A percentile compares a stretch with the other conserved stretches of the same genome.
Conservation (phyloP, 768 basidiomycete species). For the Boletus rufocinnamomeus region DNA sequence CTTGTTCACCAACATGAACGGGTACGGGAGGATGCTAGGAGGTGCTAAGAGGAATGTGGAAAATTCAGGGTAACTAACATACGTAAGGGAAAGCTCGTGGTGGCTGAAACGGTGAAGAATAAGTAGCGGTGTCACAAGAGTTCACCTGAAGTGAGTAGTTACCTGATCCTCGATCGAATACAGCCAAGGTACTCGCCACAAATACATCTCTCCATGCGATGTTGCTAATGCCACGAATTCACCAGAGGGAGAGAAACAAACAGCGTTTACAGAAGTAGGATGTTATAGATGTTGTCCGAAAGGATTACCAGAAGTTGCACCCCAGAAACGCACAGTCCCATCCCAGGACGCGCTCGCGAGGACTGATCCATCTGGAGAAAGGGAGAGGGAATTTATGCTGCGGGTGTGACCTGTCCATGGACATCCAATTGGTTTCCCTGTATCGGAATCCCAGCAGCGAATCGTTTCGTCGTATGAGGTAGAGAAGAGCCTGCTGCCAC, state of each 20-base stretch:
- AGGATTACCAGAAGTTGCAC: background rate
- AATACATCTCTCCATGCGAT: background rate
- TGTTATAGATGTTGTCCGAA: constrained; percentile 8
- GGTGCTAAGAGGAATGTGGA: no score
- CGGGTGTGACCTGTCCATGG: constrained; percentile 11
- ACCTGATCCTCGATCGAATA: background rate
- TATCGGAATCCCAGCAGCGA: constrained; percentile 9
- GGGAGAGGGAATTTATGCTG: no score
- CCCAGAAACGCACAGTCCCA: constrained; percentile 11
- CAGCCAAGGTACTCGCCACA: background rate
- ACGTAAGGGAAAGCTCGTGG: no score
- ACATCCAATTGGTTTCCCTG: background rate
- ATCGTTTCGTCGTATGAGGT: background rate
- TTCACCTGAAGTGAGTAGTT: no score
- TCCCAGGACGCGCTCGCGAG: constrained; percentile 10
- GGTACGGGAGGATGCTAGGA: no score
- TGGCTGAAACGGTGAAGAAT: no score
- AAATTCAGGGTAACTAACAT: no score
- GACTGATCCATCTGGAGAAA: background rate
- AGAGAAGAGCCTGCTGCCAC: no score
- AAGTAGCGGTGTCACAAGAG: no score
- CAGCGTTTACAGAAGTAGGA: rapidly evolving
- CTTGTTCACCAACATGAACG: no score
- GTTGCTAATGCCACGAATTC: background rate
- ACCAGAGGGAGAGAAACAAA: background rate